Conservation (phyloP, 352 stramenopile species). For the Phytophthora sojae region DNA sequence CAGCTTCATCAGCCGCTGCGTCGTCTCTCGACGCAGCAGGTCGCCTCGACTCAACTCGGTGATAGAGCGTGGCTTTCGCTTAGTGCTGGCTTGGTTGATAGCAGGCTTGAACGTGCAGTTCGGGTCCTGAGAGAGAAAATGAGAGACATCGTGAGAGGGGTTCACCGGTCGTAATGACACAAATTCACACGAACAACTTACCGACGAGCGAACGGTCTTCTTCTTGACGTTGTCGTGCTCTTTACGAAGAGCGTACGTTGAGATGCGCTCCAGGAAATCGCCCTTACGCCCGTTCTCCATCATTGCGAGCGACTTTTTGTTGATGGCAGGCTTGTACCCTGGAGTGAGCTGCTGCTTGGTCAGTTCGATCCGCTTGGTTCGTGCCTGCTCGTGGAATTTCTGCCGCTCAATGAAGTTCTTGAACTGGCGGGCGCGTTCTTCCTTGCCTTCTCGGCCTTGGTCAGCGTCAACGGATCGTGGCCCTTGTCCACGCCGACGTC, state of each 20-base stretch:
- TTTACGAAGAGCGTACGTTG: conserved; percentile 77
- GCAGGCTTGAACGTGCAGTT: conserved; percentile 87
- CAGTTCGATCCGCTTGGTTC: conserved; percentile 67
- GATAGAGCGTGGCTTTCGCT: conserved; percentile 69
- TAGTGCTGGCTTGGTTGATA: conserved; percentile 80
- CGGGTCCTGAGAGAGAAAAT: conserved; percentile 53
- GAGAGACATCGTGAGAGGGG: neutral
- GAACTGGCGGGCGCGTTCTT: conserved; percentile 61
- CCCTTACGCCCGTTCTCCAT: conserved; percentile 85
- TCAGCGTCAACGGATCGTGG: conserved; percentile 63
- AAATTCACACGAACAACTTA: conserved; percentile 23
- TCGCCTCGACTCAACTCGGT: conserved; percentile 86
- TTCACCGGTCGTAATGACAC: neutral
- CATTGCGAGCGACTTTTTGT: conserved; percentile 82
- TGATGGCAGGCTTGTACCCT: conserved; percentile 76
- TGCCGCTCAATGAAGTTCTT: conserved; percentile 80
- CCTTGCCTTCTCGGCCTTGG: conserved; percentile 51
- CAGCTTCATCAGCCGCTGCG: conserved; percentile 84
- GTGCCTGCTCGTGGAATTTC: conserved; percentile 74
- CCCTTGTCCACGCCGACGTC: conserved; percentile 32
- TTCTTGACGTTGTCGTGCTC: conserved; percentile 85
- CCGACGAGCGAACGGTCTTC: conserved; percentile 66
- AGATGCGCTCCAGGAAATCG: conserved; percentile 84
- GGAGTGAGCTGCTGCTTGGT: conserved; percentile 69
- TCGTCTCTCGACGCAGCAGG: conserved; percentile 77